phyloP scores from a whole-genome alignment of 768 basidiomycete species.

The Leccinum obscurum region DNA sequence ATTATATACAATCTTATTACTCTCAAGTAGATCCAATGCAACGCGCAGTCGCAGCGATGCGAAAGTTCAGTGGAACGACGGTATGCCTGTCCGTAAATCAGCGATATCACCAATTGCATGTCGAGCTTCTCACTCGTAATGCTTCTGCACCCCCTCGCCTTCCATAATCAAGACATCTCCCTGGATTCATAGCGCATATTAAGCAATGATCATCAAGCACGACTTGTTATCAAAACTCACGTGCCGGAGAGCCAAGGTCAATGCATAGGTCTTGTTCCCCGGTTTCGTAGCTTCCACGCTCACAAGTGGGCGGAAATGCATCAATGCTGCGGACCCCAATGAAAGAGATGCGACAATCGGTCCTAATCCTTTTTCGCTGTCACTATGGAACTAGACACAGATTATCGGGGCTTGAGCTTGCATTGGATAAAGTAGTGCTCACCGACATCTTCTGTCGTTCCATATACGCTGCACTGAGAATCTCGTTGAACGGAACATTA shows the following conservation, averaged over 20 bases:
- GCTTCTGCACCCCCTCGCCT: conserved; percentile 62
- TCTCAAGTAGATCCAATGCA: conserved; percentile 45
- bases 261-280: conserved; percentile 31
- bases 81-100: conserved; percentile 55
- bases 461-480: conserved; percentile 83
- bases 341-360: conserved; percentile 75
- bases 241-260: conserved; percentile 66
- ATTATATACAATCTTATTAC: not conserved
- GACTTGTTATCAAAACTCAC: conserved; percentile 38
- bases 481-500: conserved; percentile 63
- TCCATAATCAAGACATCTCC: conserved; percentile 83
- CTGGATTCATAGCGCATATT: conserved; percentile 37
- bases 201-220: conserved; percentile 5
- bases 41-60: conserved; percentile 80
- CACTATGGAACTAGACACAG: conserved; percentile 68
- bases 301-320: conserved; percentile 68
- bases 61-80: conserved; percentile 71
- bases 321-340: conserved; percentile 71
- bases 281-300: conserved; percentile 36
- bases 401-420: conserved; percentile 6
- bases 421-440: conserved; percentile 22
- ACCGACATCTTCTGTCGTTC: conserved; percentile 84
- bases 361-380: conserved; percentile 72
- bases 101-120: conserved; percentile 6
- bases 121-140: conserved; percentile 59